A percentile compares a stretch with the other conserved stretches of the same genome.
These are phyloP conservation scores for Aquilaria sinensis DNA, from an alignment of 345 rosid species.

Conservation along the genomic window DNA sequence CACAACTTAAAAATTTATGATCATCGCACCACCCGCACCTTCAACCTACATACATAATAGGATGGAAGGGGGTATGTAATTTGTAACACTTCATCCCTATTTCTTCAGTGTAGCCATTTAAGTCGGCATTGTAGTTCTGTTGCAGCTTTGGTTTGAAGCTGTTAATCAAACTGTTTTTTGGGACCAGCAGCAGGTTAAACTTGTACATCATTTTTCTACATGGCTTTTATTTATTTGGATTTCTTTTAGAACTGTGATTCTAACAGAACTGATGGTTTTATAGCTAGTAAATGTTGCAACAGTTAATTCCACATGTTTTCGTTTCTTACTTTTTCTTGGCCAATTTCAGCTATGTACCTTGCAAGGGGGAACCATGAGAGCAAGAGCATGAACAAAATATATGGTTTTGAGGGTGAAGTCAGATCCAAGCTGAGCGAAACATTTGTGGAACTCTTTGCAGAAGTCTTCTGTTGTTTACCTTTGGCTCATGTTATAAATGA, in stretches of 20 bases:
- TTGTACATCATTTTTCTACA: no score
- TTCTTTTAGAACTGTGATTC: no score
- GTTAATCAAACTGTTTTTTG: background rate
- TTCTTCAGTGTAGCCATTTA: no score
- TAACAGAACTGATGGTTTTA: no score
- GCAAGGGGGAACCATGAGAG: constrained; percentile 99
- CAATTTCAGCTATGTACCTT: constrained; percentile 75
- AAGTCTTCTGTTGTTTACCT: constrained; percentile 94
- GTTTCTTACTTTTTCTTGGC: constrained; percentile 6
- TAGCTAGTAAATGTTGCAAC: background rate
- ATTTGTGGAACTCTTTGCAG: constrained; percentile 93
- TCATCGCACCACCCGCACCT: background rate
- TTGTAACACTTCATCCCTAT: no score
- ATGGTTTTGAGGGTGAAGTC: constrained; percentile 99
- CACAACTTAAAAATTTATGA: background rate
- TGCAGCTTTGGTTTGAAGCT: background rate
- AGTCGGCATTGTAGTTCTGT: no score
- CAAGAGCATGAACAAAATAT: constrained; percentile 99
- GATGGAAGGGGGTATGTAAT: no score
- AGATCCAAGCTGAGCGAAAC: constrained; percentile 86
- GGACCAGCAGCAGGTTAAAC: no score
- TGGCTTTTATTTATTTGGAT: no score
- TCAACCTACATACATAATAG: no score
- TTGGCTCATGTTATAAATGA: constrained; percentile 80
- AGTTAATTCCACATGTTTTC: constrained; percentile 2